Conservation (phyloP, 2,329 filamentous ascomycete species). For the Paraphaeosphaeria sporulosa region DNA sequence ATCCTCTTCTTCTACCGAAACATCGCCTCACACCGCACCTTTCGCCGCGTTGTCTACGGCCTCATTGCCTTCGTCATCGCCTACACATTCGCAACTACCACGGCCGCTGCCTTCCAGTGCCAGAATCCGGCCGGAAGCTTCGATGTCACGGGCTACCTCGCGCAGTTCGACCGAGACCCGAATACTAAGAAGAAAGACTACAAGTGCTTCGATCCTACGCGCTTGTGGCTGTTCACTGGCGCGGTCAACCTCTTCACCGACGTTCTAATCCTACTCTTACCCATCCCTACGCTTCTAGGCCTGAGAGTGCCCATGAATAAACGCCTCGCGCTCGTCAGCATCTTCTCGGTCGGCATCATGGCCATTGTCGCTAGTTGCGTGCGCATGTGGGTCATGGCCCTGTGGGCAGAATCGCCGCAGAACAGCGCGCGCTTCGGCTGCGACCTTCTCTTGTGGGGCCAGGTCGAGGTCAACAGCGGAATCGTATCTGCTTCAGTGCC, state of each 20-base stretch:
- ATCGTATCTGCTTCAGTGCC: constrained; percentile 57
- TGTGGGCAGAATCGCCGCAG: constrained; percentile 48
- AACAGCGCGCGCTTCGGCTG: constrained; percentile 48
- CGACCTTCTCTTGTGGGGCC: constrained; percentile 54
- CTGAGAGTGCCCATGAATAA: constrained; percentile 59
- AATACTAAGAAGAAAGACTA: constrained; percentile 26
- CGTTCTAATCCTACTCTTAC: constrained; percentile 53
- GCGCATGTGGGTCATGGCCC: constrained; percentile 46
- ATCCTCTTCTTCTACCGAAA: constrained; percentile 46
- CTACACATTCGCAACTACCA: constrained; percentile 37
- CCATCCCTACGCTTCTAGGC: constrained; percentile 55
- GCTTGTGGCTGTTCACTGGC: constrained; percentile 47
- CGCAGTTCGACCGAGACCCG: constrained; percentile 37
- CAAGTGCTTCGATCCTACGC: constrained; percentile 43
- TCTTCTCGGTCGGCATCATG: constrained; percentile 47
- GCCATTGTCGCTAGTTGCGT: constrained; percentile 46
- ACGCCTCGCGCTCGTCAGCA: constrained; percentile 59
- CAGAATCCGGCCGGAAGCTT: constrained; percentile 39
- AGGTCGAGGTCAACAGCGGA: constrained; percentile 57
- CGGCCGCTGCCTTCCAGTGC: constrained; percentile 45
- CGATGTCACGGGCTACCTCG: constrained; percentile 37
- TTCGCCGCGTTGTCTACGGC: constrained; percentile 38
- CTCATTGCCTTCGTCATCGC: constrained; percentile 41
- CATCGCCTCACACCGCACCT: constrained; percentile 43
- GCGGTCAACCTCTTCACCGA: constrained; percentile 53